Evolutionary conservation across 2,329 filamentous ascomycete species (phyloP).

Genomic region (Pestalotiopsis sp.): DNA sequence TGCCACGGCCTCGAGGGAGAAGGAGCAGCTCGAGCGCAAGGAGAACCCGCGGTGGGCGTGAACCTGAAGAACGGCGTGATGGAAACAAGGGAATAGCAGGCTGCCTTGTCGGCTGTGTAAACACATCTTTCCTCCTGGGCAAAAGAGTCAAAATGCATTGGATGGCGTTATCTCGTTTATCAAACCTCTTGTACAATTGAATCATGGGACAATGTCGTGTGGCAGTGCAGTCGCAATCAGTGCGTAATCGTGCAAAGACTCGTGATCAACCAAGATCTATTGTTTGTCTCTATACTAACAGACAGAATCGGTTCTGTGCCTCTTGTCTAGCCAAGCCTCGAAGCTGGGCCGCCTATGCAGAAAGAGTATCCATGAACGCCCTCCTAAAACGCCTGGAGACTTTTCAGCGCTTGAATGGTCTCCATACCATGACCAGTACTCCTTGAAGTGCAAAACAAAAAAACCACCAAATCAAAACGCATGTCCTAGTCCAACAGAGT

Average conservation of each 20-base stretch:
- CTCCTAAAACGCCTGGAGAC: slow-evolving; percentile 39
- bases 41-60: slow-evolving; percentile 52
- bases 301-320: neutral
- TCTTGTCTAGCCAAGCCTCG: neutral
- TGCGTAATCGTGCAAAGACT: neutral
- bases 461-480: neutral
- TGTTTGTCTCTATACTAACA: neutral
- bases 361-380: neutral
- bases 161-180: neutral
- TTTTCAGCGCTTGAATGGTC: slow-evolving; percentile 61
- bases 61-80: slow-evolving; percentile 20
- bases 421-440: slow-evolving; percentile 30
- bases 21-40: slow-evolving; percentile 49
- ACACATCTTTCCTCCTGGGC: neutral
- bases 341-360: neutral
- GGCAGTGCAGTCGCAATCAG: neutral
- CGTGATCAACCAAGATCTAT: neutral
- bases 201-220: neutral
- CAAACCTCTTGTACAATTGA: neutral
- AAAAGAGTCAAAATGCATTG: neutral
- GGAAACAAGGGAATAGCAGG: neutral
- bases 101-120: neutral
- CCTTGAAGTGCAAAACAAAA: neutral
- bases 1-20: slow-evolving; percentile 50
- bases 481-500: neutral